These are phyloP conservation scores for Pythium coloratum DNA, from an alignment of 352 stramenopile genomes.

Conservation along the genomic window DNA sequence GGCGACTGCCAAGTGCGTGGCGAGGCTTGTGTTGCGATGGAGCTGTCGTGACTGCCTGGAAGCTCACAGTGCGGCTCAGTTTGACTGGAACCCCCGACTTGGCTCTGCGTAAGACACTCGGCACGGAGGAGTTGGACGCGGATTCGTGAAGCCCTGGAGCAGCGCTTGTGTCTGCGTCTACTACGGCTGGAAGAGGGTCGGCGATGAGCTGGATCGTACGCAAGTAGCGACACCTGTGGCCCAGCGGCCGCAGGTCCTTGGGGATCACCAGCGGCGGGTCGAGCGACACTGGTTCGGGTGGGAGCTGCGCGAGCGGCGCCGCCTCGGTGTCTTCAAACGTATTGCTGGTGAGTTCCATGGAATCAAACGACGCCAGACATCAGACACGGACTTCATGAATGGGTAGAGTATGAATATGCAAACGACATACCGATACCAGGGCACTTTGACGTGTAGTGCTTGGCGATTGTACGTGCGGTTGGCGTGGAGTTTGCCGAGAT, in stretches of 20 bases:
- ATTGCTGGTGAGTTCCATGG: conserved; percentile 36
- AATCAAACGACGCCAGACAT: not conserved
- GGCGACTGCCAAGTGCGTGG: not conserved
- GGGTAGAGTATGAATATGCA: not conserved
- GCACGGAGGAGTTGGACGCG: not conserved
- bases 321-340: conserved; percentile 48
- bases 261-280: conserved; percentile 62
- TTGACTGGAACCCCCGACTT: not conserved
- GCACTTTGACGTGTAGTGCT: conserved; percentile 37
- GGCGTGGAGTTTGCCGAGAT: conserved; percentile 24
- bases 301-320: conserved; percentile 37
- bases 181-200: conserved; percentile 2
- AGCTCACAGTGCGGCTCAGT: conserved; percentile 20
- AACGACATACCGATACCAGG: conserved; percentile 64
- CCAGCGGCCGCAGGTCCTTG: conserved; percentile 47
- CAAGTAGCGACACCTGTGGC: conserved; percentile 47
- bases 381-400: not conserved
- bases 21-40: not conserved
- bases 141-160: not conserved
- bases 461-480: conserved; percentile 25
- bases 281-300: conserved; percentile 38
- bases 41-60: not conserved
- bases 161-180: not conserved
- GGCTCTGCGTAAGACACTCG: not conserved
- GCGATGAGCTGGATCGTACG: conserved; percentile 64